These are phyloP conservation scores for Thyridium curvatum DNA, from an alignment of 2,329 filamentous ascomycete genomes.

Conservation along the genomic window DNA sequence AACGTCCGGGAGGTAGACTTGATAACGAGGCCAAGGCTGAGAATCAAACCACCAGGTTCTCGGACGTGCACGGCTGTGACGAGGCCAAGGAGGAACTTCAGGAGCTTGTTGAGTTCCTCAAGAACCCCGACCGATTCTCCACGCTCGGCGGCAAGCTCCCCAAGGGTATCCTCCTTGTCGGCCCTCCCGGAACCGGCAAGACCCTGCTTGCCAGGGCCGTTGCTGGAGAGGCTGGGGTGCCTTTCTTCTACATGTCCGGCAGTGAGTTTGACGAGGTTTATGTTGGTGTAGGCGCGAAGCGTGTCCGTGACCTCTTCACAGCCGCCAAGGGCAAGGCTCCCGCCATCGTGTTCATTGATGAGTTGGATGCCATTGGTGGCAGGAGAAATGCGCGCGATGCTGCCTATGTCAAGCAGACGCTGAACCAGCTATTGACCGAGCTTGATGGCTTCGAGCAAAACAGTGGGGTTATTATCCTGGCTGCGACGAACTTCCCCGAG, in stretches of 20 bases:
- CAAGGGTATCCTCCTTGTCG: slow-evolving; percentile 91
- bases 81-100: slow-evolving; percentile 98
- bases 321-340: slow-evolving; percentile 27
- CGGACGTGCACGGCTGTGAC: slow-evolving; percentile 92
- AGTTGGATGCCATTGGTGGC: slow-evolving; percentile 87
- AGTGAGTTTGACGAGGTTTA: slow-evolving; percentile 98
- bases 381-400: slow-evolving; percentile 90
- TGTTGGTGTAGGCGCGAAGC: slow-evolving; percentile 74
- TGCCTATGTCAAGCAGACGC: slow-evolving; percentile 91
- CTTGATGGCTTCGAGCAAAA: slow-evolving; percentile 95
- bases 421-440: slow-evolving; percentile 95
- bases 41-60: slow-evolving; percentile 84
- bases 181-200: slow-evolving; percentile 95
- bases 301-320: slow-evolving; percentile 62
- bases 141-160: slow-evolving; percentile 93
- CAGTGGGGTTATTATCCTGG: slow-evolving; percentile 91
- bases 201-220: slow-evolving; percentile 92
- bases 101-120: slow-evolving; percentile 93
- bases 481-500: slow-evolving; percentile 93
- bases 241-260: slow-evolving; percentile 99
- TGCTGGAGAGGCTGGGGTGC: slow-evolving; percentile 92
- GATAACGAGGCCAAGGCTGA: slow-evolving; percentile 85
- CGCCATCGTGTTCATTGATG: slow-evolving; percentile 76
- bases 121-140: slow-evolving; percentile 88
- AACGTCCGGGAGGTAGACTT: slow-evolving; percentile 65